Conservation (phyloP, 495 filamentous ascomycete species). For the Terfezia boudieri region DNA sequence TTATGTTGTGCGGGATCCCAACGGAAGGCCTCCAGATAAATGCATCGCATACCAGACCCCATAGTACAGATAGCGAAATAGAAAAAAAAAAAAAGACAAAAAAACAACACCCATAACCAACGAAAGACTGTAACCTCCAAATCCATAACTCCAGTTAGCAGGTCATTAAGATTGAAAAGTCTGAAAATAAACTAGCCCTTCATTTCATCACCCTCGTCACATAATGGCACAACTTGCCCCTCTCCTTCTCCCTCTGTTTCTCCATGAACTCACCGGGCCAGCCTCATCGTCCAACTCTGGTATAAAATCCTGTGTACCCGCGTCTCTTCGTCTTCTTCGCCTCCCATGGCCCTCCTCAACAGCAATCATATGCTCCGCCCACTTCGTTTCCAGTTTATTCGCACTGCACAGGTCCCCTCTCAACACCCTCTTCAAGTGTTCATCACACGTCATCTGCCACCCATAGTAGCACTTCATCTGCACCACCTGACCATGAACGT, state of each 20-base stretch:
- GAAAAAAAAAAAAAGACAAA: no score
- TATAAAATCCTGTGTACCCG: constrained; percentile 19
- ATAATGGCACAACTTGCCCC: constrained; percentile 1
- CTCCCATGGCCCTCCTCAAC: constrained; percentile 54
- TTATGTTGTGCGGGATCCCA: no score
- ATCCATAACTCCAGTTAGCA: no score
- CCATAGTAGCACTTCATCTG: constrained; percentile 80
- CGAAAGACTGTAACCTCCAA: no score
- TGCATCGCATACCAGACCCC: neutral
- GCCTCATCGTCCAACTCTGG: neutral
- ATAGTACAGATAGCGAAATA: no score
- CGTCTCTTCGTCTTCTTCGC: constrained; percentile 46
- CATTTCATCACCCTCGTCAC: neutral
- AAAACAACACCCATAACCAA: no score
- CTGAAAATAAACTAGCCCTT: neutral
- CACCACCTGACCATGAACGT: constrained; percentile 52
- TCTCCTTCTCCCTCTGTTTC: neutral
- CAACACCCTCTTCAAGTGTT: constrained; percentile 68
- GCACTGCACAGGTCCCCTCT: constrained; percentile 50
- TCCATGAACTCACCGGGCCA: neutral
- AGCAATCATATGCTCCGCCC: constrained; percentile 86
- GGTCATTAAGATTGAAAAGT: no score
- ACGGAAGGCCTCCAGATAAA: no score
- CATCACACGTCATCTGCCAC: constrained; percentile 84
- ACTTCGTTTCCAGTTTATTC: constrained; percentile 56